These are phyloP conservation scores for Handroanthus guayacan DNA, from an alignment of 257 asterid genomes.

Conservation along the genomic window DNA sequence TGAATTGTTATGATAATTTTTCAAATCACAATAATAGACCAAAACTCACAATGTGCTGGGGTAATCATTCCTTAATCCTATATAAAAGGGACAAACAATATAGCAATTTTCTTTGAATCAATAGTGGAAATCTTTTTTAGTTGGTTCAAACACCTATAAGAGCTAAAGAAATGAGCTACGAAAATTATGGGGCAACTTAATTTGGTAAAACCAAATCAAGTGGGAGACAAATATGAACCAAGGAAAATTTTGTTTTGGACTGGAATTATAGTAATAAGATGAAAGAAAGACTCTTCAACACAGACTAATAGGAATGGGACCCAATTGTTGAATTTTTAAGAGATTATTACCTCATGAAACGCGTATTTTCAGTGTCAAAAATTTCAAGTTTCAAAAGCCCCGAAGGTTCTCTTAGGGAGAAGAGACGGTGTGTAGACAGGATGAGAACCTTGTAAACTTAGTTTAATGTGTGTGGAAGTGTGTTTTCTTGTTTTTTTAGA, in stretches of 20 bases:
- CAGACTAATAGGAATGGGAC: slow-evolving; percentile 37
- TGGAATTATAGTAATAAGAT: slow-evolving; percentile 1
- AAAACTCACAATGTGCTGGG: no score
- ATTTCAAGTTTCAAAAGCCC: slow-evolving; percentile 51
- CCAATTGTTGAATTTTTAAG: slow-evolving; percentile 43
- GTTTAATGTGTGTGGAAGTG: slow-evolving; percentile 63
- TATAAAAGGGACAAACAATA: no score
- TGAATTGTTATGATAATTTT: no score
- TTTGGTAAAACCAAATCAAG: background rate
- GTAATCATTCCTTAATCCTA: no score
- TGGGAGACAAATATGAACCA: background rate
- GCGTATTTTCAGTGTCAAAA: slow-evolving; percentile 48
- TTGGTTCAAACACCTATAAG: no score
- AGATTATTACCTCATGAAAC: slow-evolving; percentile 41
- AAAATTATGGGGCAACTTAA: no score
- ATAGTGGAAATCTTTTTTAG: no score
- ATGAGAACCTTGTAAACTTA: slow-evolving; percentile 79
- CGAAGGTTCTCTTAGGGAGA: slow-evolving; percentile 50
- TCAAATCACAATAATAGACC: no score
- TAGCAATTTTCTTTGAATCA: no score
- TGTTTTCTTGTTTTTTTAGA: slow-evolving; percentile 49
- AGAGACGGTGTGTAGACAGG: slow-evolving; percentile 64
- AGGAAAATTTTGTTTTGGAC: background rate
- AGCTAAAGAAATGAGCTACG: no score
- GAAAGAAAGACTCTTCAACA: slow-evolving; percentile 35